Evolutionary conservation across 1,284 basidiomycete genomes (phyloP).

Genomic region (Trichosporon inkin): DNA sequence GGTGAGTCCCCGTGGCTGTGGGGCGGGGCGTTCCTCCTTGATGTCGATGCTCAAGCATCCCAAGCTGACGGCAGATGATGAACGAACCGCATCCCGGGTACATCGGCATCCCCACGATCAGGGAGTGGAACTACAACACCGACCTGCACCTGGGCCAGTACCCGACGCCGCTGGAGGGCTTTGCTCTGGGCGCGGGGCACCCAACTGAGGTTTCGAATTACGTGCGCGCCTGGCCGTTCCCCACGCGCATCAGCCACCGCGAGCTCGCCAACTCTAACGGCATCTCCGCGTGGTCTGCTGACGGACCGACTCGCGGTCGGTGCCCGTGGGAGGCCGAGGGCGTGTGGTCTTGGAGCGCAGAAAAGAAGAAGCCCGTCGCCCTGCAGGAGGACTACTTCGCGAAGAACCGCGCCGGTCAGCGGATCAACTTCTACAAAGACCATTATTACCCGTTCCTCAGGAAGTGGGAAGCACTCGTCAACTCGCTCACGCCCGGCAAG

Average conservation of each 20-base stretch:
- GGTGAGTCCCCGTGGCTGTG: constrained; percentile 50
- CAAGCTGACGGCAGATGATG: constrained; percentile 62
- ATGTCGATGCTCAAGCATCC: background rate
- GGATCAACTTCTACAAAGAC: constrained; percentile 79
- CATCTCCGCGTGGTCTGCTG: constrained; percentile 63
- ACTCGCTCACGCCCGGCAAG: constrained; percentile 39
- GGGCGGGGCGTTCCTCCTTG: too few species aligned
- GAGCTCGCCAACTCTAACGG: constrained; percentile 55
- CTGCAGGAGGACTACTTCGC: constrained; percentile 83
- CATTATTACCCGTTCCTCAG: constrained; percentile 78
- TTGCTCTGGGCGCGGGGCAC: constrained; percentile 75
- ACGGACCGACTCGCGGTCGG: constrained; percentile 64
- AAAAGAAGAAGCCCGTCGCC: constrained; percentile 66
- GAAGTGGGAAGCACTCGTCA: constrained; percentile 66
- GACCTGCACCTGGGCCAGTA: constrained; percentile 82
- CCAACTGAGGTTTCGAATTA: constrained; percentile 68
- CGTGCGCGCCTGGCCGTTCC: constrained; percentile 77
- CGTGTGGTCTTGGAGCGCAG: constrained; percentile 84
- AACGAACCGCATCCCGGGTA: constrained; percentile 97
- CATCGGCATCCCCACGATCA: constrained; percentile 73
- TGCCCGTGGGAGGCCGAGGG: constrained; percentile 90
- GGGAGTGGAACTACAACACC: constrained; percentile 85
- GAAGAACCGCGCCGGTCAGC: constrained; percentile 60
- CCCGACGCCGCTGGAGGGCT: constrained; percentile 77
- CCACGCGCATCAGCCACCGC: constrained; percentile 56